A percentile compares a stretch with the other conserved stretches of the same genome.
Evolutionary conservation across 1,284 basidiomycete genomes (phyloP).

Genomic region (Gymnopus androsaceus): DNA sequence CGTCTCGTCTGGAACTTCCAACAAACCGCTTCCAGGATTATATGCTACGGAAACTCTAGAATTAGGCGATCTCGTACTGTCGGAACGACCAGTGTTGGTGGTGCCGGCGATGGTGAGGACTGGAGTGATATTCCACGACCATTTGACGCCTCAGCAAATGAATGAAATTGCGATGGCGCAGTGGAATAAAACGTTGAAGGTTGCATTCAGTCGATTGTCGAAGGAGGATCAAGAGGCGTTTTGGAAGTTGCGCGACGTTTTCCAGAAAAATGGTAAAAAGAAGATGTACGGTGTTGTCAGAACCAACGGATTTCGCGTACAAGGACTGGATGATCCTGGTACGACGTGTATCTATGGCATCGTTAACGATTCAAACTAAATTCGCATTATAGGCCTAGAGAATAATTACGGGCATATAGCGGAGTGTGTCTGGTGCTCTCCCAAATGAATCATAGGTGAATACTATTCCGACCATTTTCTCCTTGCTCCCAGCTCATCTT

Average conservation of each 20-base stretch:
- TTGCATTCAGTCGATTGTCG: conserved; percentile 24
- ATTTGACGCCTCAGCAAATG: neutral
- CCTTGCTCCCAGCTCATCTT: neutral
- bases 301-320: conserved; percentile 27
- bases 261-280: conserved; percentile 29
- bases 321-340: neutral
- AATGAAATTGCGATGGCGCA: conserved; percentile 1
- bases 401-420: conserved; percentile 5
- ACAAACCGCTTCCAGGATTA: conserved; percentile 24
- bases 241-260: conserved; percentile 28
- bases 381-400: neutral
- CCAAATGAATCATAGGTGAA: conserved; percentile 19
- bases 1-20: neutral
- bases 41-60: conserved; percentile 30
- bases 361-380: neutral
- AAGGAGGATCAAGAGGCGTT: conserved; percentile 27
- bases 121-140: neutral
- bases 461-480: neutral
- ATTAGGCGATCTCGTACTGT: conserved; percentile 32
- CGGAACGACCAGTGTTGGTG: conserved; percentile 34
- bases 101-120: conserved; percentile 8
- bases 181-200: conserved; percentile 3
- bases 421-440: conserved; percentile 12
- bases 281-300: conserved; percentile 27
- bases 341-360: neutral